Percentiles rank a stretch among this genome's conserved stretches.
These are phyloP conservation scores for Dactylella cylindrospora DNA, from an alignment of 2,329 filamentous ascomycete species.

Conservation along the genomic window DNA sequence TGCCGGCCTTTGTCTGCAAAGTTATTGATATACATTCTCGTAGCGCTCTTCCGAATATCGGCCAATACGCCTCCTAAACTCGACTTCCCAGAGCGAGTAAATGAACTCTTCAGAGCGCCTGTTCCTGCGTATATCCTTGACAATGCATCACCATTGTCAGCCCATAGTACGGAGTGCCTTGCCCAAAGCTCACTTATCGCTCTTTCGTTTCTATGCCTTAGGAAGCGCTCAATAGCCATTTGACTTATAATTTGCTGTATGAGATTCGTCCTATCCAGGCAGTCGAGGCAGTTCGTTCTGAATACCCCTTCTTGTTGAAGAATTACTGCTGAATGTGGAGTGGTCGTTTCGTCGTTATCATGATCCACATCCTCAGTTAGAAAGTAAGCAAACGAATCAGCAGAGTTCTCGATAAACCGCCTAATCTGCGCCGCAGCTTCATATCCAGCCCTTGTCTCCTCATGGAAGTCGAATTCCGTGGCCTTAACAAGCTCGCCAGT, in stretches of 20 bases:
- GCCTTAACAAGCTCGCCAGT: slow-evolving; percentile 68
- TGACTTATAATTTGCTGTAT: slow-evolving; percentile 95
- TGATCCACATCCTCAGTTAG: slow-evolving; percentile 72
- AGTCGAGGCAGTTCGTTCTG: slow-evolving; percentile 93
- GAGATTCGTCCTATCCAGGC: slow-evolving; percentile 90
- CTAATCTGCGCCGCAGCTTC: slow-evolving; percentile 86
- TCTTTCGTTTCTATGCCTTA: slow-evolving; percentile 69
- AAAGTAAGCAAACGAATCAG: slow-evolving; percentile 89
- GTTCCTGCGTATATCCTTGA: slow-evolving; percentile 97
- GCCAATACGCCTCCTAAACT: slow-evolving; percentile 88
- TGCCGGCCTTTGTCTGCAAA: slow-evolving; percentile 91
- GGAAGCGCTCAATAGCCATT: slow-evolving; percentile 84
- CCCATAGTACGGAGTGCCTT: slow-evolving; percentile 89
- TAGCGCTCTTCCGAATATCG: slow-evolving; percentile 93
- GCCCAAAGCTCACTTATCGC: slow-evolving; percentile 83
- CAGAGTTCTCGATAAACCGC: slow-evolving; percentile 73
- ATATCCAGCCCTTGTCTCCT: slow-evolving; percentile 88
- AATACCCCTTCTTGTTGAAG: slow-evolving; percentile 95
- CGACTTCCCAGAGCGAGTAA: slow-evolving; percentile 93
- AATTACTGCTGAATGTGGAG: slow-evolving; percentile 61
- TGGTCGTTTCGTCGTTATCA: slow-evolving; percentile 52
- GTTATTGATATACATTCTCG: slow-evolving; percentile 94
- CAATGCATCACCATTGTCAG: slow-evolving; percentile 91
- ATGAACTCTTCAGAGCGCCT: slow-evolving; percentile 90
- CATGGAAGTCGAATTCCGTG: slow-evolving; percentile 95